Evolutionary conservation across 2,329 filamentous ascomycete genomes (phyloP), one percentile per base, ranked within the genome.

Genomic region (Pseudocercospora macadamiae): DNA sequence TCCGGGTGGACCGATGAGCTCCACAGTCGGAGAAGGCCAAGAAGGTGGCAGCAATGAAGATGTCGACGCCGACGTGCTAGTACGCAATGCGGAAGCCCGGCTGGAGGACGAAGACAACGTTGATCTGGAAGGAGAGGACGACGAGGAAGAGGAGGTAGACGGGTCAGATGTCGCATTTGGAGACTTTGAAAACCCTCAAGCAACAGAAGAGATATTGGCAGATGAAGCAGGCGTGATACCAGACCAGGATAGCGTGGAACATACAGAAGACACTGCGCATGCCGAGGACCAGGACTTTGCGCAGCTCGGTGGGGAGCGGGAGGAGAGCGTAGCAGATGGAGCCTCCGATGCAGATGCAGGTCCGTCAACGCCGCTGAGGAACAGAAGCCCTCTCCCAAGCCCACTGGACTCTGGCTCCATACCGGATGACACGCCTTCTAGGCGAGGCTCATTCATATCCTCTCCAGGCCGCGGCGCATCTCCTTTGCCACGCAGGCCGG

Each of bases 391-490:
- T 21, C 54, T 81, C 36, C 85, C 83, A 44, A 96, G 90, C 69
- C 89, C 88, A 6, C 81, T 84, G 51, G 86, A 83, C 64, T 92
- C 89, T 12, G 74, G 86, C 57, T 96, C 91, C 4, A 87, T 86
- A 23, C 89, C 90, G 18, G 92, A 96, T 70, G 90, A 96, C 73
- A 88, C 90, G 7, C 90, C 90, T 21, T 97, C 93, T 16, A 74
- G 93, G 54, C 90, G 91, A 79, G 83, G 79, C 51, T 86, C 83
- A 9, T 61, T 80, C 54, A 68, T 78, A 14, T 86, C 83, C 18
- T 82, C 91, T 4, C 86, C 87, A n/a, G 84, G 86, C 34, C 92
- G 91, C 75, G 91, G 89, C 69, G 79, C 89, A 34, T 82, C 91
- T 25, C 86, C 87, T 6, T 58, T 57, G 5, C 65, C 67, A 19